Base-by-base conservation (phyloP, 2,329 filamentous ascomycete species). In the Chrysoporthe puriensis region DNA sequence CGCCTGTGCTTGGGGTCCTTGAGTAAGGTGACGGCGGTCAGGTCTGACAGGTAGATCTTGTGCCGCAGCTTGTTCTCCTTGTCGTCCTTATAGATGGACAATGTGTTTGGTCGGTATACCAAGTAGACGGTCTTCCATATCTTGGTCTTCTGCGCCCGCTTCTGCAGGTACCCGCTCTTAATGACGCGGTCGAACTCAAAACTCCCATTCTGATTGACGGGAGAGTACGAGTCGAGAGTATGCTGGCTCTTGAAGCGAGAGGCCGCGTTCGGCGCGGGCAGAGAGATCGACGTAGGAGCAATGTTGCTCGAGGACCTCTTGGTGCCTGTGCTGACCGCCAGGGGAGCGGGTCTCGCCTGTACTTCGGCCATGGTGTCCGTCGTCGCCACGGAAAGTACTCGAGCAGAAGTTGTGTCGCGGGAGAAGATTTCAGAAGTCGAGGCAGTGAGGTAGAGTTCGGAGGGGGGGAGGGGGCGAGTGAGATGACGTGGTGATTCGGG, bases 141-240 rank as follows among this genome's bases (percentile, higher is more conserved):
- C 89, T 96, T 97, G 69, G 95, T 98, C 83, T 95, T 97, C 74
- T 94, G 91, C 21, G 94, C 96, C 73, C 95, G 89, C 80, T 97
- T 97, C 76, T 91, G 87, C 50, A 97, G 89, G 72, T 91, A 91
- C 68, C 95, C 94, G 67, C 91, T 89, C 81, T 97, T 98, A 78
- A 98, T 86, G 66, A 98, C 92, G 62, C 94, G 90, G 79, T 99
- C 96, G 75, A 96, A 97, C 75, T 96, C 94, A 78, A 97, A 99
- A 79, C 93, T 96, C 70, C 96, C 96, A 79, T 97, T 94, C 79
- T 97, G 91, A 76, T 95, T 97, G 71, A 98, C 93, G 4, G 94
- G 93, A 42, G 93, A 96, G 75, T 93, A 89, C 18, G 89, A 84
- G 71, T 91, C 88, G 56, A 90, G 76, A 36, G 81, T 82, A 36